Base-by-base conservation (phyloP, 176 grass and related monocot species). In the Ensete glaucum region DNA sequence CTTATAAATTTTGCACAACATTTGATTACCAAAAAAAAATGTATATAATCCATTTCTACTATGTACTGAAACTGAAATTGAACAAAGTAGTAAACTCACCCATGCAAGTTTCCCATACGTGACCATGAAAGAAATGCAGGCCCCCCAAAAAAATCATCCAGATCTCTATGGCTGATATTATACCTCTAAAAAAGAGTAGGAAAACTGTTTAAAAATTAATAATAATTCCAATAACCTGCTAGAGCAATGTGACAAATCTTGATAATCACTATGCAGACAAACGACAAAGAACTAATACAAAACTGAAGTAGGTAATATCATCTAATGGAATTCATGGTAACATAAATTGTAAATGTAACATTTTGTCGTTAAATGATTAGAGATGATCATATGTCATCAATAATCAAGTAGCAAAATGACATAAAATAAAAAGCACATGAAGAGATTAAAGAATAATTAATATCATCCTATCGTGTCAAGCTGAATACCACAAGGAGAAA, bases 51-150 rank as follows among this genome's bases (percentile, higher is more conserved):
- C 48, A 80, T 59, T 78, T 25, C 64, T 17, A 62, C 17, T 53
- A 59, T 19, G 11, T 63, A 73, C 53, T 26, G 0, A 52, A 62
- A 2, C 16, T 64, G 2, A 56, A n/a, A 14, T 26, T 73, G 57
- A 50, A 9, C 62, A 15, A 54, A 62, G 75, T 50, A 13, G 24
- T 53, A 56, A 75, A 73, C 83, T 85, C 71, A 91, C 89, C 83
- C 85, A 79, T 91, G 89, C 85, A 91, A 88, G 82, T 91, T 91
- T 64, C 80, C 89, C 89, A 91, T 91, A 50, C 89, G 85, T 76
- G 89, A 91, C 89, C 89, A 91, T 79, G 89, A 72, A 88, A 91
- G 89, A 77, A 91, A 91, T n/a, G 76, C 83, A 50, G 89, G 85
- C 2, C 89, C 89, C 53, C 85, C 83, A 64, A 91, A 91, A 83